Evolutionary conservation across 2,329 filamentous ascomycete species (phyloP).

Genomic region (Nothophoma quercina): DNA sequence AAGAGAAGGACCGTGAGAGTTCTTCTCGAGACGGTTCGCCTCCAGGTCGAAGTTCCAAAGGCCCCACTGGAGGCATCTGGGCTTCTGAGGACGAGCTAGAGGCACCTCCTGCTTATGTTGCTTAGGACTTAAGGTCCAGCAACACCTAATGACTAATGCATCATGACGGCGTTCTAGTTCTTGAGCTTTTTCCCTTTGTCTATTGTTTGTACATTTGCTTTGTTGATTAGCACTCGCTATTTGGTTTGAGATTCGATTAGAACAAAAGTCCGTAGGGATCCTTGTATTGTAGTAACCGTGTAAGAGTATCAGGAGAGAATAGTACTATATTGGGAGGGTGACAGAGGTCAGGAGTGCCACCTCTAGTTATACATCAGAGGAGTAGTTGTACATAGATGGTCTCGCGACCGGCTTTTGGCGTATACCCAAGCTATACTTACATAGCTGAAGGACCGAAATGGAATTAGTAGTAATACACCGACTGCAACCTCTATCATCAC

Average conservation of each 20-base stretch:
- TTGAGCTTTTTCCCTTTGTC: conserved; percentile 4
- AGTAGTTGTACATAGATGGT: not conserved
- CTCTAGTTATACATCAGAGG: conserved; percentile 2
- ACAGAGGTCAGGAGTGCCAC: not conserved
- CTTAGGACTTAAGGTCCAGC: conserved; percentile 22
- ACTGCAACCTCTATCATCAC: not conserved
- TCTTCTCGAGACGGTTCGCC: conserved; percentile 14
- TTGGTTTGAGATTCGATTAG: not conserved
- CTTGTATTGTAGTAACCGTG: conserved; percentile 1
- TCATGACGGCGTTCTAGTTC: conserved; percentile 15
- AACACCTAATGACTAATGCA: conserved; percentile 17
- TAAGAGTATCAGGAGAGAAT: conserved; percentile 12
- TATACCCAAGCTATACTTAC: conserved; percentile 2
- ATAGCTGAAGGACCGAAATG: not conserved
- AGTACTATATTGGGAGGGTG: not conserved
- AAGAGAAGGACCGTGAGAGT: conserved; percentile 69
- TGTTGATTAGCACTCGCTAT: conserved; percentile 7
- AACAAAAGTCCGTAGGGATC: conserved; percentile 7
- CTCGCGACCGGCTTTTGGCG: not conserved
- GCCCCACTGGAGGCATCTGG: conserved; percentile 30
- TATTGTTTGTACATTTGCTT: conserved; percentile 9
- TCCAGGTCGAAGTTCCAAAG: conserved; percentile 16
- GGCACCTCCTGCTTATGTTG: conserved; percentile 46
- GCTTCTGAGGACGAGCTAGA: conserved; percentile 37
- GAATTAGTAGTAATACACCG: conserved; percentile 11